phyloP scores from a whole-genome alignment of 441 rosid species.

The Syzygium malaccense region DNA sequence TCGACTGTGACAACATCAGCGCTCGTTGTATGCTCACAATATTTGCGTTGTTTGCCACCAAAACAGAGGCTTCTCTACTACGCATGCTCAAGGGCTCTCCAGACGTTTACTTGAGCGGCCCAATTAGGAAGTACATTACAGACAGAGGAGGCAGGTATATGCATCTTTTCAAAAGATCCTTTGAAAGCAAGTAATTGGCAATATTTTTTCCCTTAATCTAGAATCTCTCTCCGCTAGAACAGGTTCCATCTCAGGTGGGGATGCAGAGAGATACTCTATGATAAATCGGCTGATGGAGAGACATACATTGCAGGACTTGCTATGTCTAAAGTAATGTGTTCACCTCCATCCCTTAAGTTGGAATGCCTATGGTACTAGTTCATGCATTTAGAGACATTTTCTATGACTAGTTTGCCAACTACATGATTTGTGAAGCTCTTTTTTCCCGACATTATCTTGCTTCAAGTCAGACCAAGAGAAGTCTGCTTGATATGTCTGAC shows the following conservation, averaged over 20 bases:
- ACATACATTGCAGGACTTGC: constrained; percentile 79
- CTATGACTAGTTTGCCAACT: background rate
- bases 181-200: background rate
- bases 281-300: constrained; percentile 54
- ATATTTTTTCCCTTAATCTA: background rate
- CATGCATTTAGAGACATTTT: background rate
- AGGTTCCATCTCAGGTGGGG: constrained; percentile 99
- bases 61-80: constrained; percentile 93
- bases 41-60: constrained; percentile 96
- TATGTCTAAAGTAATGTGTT: constrained; percentile 66
- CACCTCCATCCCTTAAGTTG: background rate
- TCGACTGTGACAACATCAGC: constrained; percentile 97
- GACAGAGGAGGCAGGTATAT: constrained; percentile 86
- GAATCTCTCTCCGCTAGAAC: constrained; percentile 21
- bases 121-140: constrained; percentile 82
- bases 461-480: background rate
- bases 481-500: background rate
- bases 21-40: constrained; percentile 99
- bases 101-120: constrained; percentile 88
- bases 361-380: background rate
- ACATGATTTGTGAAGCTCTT: background rate
- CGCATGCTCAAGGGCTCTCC: constrained; percentile 99
- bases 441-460: background rate
- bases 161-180: background rate
- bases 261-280: constrained; percentile 83